Base-by-base conservation (phyloP, 2,329 filamentous ascomycete species). In the Davidsoniella australis region DNA sequence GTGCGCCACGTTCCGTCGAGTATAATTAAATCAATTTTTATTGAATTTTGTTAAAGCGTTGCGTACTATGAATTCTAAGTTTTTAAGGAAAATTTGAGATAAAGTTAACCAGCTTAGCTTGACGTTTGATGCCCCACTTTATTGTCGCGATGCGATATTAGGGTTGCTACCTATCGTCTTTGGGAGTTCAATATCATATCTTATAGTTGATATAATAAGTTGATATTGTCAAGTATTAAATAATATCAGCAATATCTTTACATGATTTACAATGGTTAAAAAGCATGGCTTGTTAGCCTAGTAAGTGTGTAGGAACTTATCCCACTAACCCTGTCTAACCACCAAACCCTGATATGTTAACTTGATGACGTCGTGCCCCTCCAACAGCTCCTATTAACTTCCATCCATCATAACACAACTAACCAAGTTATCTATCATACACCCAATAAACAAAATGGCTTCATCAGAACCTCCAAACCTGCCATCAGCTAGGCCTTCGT, bases 351-450 rank as follows among this genome's bases (percentile, higher is more conserved):
- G 12, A 42, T 24, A 42, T 42, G 17, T 14, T 7, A 18, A n/a
- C 41, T 38, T 17, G 37, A 50, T 50, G 43, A 50, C 49, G 36
- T 50, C 39, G 43, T 33, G 39, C 38, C 23, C 39, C 26, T 42
- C 40, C 5, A 36, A 36, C 2, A 41, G 12, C 17, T 42, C 17
- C 17, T 9, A 2, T 3, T 5, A 37, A n/a, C 12, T 10, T 40
- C 20, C n/a, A 1, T 24, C 37, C 12, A 39, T 38, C 16, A 44
- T 17, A 3, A 39, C 2, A 17, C 14, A 18, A 37, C 6, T 4
- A 10, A 24, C 9, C 47, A 24, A 20, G 4, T 33, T 49, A 5
- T 26, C 9, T 18, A 17, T 16, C 12, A 16, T 20, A 23, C 33
- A 5, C 16, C 26, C 17, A 42, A 12, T 33, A 33, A 12, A 40